A percentile compares a stretch with the other conserved stretches of the same genome.
Conservation (phyloP, 73 alveolate genomes). For the Paramecium bursaria region DNA sequence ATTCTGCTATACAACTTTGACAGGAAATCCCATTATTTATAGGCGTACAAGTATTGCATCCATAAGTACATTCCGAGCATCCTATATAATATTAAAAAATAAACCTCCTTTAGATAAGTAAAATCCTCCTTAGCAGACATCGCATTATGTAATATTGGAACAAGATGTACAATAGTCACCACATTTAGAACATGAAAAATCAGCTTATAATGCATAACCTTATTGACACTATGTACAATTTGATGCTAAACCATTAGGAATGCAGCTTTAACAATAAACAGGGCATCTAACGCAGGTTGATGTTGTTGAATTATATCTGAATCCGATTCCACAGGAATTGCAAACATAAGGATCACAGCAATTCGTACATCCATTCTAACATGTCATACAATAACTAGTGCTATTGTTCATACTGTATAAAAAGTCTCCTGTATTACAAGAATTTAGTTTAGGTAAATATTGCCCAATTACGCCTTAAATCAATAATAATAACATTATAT, state of each 20-base stretch:
- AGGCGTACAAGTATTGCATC: slow-evolving; percentile 15
- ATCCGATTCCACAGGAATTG: slow-evolving; percentile 7
- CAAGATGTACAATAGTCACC: slow-evolving; percentile 33
- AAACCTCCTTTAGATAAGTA: slow-evolving; percentile 45
- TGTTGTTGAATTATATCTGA: slow-evolving; percentile 44
- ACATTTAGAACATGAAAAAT: slow-evolving; percentile 30
- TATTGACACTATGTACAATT: slow-evolving; percentile 24
- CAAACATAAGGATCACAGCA: slow-evolving; percentile 55
- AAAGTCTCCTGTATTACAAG: slow-evolving; percentile 1
- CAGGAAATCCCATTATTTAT: background rate
- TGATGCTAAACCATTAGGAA: slow-evolving; percentile 27
- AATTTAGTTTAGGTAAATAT: background rate
- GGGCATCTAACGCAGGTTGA: slow-evolving; percentile 53
- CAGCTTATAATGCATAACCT: slow-evolving; percentile 1
- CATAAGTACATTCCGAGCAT: slow-evolving; percentile 49
- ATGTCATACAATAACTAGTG: slow-evolving; percentile 8
- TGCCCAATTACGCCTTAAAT: background rate
- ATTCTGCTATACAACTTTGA: slow-evolving; percentile 51
- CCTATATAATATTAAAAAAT: slow-evolving; percentile 1
- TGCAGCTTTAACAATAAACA: slow-evolving; percentile 38
- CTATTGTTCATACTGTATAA: background rate
- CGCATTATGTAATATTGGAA: slow-evolving; percentile 9
- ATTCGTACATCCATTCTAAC: slow-evolving; percentile 48
- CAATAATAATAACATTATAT: slow-evolving; percentile 26
- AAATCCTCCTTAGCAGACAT: slow-evolving; percentile 1